Evolutionary conservation across 2,329 filamentous ascomycete genomes (phyloP).

Genomic region (Colletotrichum trifolii): DNA sequence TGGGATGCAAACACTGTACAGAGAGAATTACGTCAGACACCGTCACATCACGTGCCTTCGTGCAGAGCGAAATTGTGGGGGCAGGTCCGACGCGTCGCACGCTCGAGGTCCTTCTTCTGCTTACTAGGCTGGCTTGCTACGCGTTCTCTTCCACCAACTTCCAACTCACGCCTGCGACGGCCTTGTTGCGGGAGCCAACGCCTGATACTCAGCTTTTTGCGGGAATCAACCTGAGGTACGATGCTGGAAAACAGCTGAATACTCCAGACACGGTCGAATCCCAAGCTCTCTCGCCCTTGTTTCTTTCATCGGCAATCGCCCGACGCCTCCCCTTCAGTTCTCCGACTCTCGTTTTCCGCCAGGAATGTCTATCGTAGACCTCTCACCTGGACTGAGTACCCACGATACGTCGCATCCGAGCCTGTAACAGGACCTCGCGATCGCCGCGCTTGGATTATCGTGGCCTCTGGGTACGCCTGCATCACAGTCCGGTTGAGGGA

Average conservation of each 20-base stretch:
- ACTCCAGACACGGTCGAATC: slow-evolving; percentile 40
- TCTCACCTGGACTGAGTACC: slow-evolving; percentile 49
- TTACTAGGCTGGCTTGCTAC: background rate
- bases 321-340: slow-evolving; percentile 83
- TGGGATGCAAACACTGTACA: too few relatives aligned
- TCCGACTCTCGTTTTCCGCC: slow-evolving; percentile 78
- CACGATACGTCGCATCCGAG: slow-evolving; percentile 68
- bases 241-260: slow-evolving; percentile 36
- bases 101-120: background rate
- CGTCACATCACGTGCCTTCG: slow-evolving; percentile 43
- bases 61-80: slow-evolving; percentile 3
- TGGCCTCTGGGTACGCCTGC: slow-evolving; percentile 49
- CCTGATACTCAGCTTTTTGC: slow-evolving; percentile 4
- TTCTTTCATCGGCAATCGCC: slow-evolving; percentile 59
- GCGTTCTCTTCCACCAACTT: background rate
- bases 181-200: slow-evolving; percentile 2
- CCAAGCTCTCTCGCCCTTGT: slow-evolving; percentile 58
- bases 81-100: background rate
- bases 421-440: slow-evolving; percentile 67
- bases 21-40: too few relatives aligned
- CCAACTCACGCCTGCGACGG: background rate
- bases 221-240: slow-evolving; percentile 46
- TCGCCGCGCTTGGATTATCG: slow-evolving; percentile 60
- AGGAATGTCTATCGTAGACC: slow-evolving; percentile 69
- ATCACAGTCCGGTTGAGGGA: slow-evolving; percentile 64